Evolutionary conservation across 805 yeast genomes (phyloP), one percentile per base, ranked within the genome.

Genomic region (Danielia reshetovae): DNA sequence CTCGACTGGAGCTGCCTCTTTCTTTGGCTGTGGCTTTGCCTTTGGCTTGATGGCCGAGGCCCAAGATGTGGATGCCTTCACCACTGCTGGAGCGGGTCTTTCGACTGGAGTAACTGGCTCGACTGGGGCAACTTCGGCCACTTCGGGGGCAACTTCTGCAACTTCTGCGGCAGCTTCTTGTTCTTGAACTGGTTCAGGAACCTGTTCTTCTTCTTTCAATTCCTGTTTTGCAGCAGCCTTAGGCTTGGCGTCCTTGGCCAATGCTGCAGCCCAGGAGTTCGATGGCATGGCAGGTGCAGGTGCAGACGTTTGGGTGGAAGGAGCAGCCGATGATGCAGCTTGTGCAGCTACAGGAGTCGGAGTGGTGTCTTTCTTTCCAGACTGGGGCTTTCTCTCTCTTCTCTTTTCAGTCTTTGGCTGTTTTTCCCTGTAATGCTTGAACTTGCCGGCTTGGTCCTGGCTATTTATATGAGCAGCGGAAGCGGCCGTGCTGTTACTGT

Each of bases 41-140:
- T 64, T 65, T 27, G 70, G 72, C 35, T 70, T 60, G 34, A 81
- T 80, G 48, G 81, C 75, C 12, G 88, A 75, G 19, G 87, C 86
- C 85, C 87, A 81, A 4, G 86, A 69, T 7, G 51, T 46, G 24
- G 47, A 33, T n/a, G 40, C 14, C 27, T 43, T 32, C 14, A 43
- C 45, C 11, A 13, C 17, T 4, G 35, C 27, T 12, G 27, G 31
- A 13, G 5, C 23, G 7, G 18, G n/a, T 6, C 9, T 19, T 17
- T 14, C 22, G 9, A 19, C 22, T 19, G 22, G 22, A 7, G 22
- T 9, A 35, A n/a, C 46, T 19, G 40, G 38, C 19, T 39, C 34
- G 7, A 27, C 34, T 5, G 34, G 33, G 4, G 43, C 30, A 7
- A 27, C 22, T 24, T 33, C 25, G 16, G 38, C 46, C 14, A 27